These are phyloP conservation scores for Quercus engelmannii DNA, from an alignment of 306 rosid species.

Conservation along the genomic window DNA sequence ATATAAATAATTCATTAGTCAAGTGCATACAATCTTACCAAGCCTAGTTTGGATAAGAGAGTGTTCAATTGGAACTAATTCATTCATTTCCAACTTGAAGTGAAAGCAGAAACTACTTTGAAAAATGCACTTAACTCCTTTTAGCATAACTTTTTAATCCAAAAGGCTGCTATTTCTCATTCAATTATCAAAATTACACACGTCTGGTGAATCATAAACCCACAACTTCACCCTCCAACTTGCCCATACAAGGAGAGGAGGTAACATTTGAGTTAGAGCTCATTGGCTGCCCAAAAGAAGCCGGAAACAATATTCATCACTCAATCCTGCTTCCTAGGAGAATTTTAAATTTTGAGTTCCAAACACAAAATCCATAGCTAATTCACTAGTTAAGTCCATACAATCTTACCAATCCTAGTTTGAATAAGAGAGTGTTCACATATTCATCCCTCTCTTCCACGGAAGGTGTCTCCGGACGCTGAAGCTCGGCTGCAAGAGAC, in stretches of 20 bases:
- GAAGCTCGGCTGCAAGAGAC: constrained; percentile 83
- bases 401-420: constrained; percentile 73
- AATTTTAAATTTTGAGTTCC: not conserved
- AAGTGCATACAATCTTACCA: constrained; percentile 51
- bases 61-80: constrained; percentile 29
- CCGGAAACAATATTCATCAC: not conserved
- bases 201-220: too few relatives aligned
- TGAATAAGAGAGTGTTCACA: constrained; percentile 76
- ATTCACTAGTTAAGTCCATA: not conserved
- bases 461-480: constrained; percentile 60
- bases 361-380: not conserved
- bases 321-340: too few relatives aligned
- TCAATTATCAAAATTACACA: not conserved
- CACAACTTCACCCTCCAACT: too few relatives aligned
- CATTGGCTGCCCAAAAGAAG: not conserved
- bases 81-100: not conserved
- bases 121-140: constrained; percentile 4
- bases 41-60: constrained; percentile 74
- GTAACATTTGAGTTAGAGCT: not conserved
- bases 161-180: not conserved
- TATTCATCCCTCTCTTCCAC: constrained; percentile 71
- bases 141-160: not conserved
- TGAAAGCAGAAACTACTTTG: constrained; percentile 16
- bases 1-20: not conserved
- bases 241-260: too few relatives aligned